These are phyloP conservation scores for Thamnidium elegans DNA, from an alignment of 192 early-diverging fungal species.

Conservation along the genomic window DNA sequence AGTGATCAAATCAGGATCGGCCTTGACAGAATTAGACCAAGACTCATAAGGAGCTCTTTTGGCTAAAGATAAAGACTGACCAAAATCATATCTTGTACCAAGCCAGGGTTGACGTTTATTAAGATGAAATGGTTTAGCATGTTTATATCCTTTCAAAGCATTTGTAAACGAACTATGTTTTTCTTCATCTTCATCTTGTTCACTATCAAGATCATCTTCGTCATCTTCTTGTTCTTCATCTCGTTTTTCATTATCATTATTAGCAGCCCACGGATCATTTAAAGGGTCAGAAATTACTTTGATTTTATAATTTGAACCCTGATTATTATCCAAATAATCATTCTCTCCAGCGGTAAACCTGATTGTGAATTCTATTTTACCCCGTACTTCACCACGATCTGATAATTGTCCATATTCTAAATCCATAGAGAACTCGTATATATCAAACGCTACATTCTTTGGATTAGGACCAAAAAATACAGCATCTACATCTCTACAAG, in stretches of 20 bases:
- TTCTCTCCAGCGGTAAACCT: constrained; percentile 63
- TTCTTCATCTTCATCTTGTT: constrained; percentile 4
- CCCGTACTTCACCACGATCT: constrained; percentile 19
- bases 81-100: constrained; percentile 15
- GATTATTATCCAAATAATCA: constrained; percentile 92
- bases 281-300: constrained; percentile 7
- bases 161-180: constrained; percentile 12
- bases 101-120: constrained; percentile 8
- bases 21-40: background rate
- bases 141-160: constrained; percentile 7
- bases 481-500: constrained; percentile 61
- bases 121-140: constrained; percentile 1
- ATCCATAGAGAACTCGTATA: constrained; percentile 57
- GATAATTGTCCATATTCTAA: constrained; percentile 2
- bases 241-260: background rate
- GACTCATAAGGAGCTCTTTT: background rate
- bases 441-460: constrained; percentile 49
- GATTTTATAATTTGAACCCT: constrained; percentile 74
- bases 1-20: background rate
- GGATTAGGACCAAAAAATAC: constrained; percentile 51
- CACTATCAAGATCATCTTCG: background rate
- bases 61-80: constrained; percentile 14
- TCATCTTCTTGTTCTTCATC: constrained; percentile 8
- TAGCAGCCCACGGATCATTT: background rate
- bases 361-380: constrained; percentile 58